A percentile compares a stretch with the other conserved stretches of the same genome.
phyloP scores from a whole-genome alignment of 2,329 filamentous ascomycete genomes.

The Xylariaceae sp. region DNA sequence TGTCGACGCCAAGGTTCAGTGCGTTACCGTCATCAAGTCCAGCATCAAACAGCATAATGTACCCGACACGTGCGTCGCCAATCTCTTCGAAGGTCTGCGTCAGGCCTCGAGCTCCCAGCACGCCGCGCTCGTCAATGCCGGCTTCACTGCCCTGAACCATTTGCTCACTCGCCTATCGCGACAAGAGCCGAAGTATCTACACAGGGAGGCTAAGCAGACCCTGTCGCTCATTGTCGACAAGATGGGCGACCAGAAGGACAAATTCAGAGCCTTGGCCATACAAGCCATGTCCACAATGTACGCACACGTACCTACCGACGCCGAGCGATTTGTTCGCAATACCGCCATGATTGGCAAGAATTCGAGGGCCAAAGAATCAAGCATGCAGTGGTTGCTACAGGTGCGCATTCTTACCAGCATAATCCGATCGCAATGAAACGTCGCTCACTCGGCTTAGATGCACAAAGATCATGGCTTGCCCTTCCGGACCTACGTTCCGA shows the following conservation, averaged over 20 bases:
- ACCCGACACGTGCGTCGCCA: slow-evolving; percentile 65
- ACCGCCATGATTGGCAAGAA: slow-evolving; percentile 76
- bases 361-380: slow-evolving; percentile 75
- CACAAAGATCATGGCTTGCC: slow-evolving; percentile 73
- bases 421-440: background rate
- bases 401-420: slow-evolving; percentile 41
- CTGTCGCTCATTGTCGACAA: slow-evolving; percentile 76
- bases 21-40: slow-evolving; percentile 73
- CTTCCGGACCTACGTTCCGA: slow-evolving; percentile 78
- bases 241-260: slow-evolving; percentile 84
- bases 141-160: slow-evolving; percentile 83
- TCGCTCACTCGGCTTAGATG: slow-evolving; percentile 47
- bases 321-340: slow-evolving; percentile 76
- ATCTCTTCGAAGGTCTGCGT: slow-evolving; percentile 78
- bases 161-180: slow-evolving; percentile 80
- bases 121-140: slow-evolving; percentile 71
- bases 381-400: slow-evolving; percentile 80
- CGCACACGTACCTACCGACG: slow-evolving; percentile 62
- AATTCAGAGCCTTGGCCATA: slow-evolving; percentile 68
- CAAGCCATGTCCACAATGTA: slow-evolving; percentile 77
- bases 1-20: slow-evolving; percentile 66
- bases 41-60: slow-evolving; percentile 91
- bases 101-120: slow-evolving; percentile 72
- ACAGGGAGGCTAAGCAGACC: slow-evolving; percentile 66
- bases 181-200: slow-evolving; percentile 72